Base-by-base conservation (phyloP, 305 asterid genomes). In the Caryopteris hybrid region DNA sequence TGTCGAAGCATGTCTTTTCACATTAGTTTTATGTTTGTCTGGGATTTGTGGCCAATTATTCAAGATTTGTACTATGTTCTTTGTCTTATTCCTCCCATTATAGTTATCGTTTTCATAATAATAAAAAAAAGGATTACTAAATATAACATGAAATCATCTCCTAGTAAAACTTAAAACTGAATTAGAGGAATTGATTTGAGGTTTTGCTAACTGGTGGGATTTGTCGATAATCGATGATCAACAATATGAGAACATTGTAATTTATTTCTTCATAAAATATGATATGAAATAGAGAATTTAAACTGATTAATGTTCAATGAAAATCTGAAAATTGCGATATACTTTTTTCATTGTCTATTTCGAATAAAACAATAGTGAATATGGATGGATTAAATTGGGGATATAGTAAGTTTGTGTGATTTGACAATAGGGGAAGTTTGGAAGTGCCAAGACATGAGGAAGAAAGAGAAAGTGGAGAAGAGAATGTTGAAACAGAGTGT, bases 391-490 rank as follows among this genome's bases (percentile, higher is more conserved):
- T n/a, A n/a, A n/a, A n/a, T n/a, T n/a, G n/a, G n/a, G n/a, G n/a
- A n/a, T n/a, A n/a, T n/a, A n/a, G 20, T 3, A 17, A 16, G 33
- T 17, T 52, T 20, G 22, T 52, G 52, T 64, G 56, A 23, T 25
- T 64, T 55, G 29, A 65, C 27, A 34, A 51, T 8, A 88, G 91
- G 72, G 80, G 22, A 16, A 85, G 85, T 39, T 54, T 72, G 78
- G 89, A 76, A 56, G 79, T 74, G 39, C 79, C 88, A 71, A 62
- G 77, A 69, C 74, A 36, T 38, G 89, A 76, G 34, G 22, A 12
- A 21, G 85, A 79, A 22, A 55, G 64, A 72, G 86, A 68, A 34
- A 69, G 64, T 55, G 66, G 51, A 42, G 76, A 45, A 58, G 69
- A 52, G 2, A 47, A 64, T 48, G 22, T 51, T 57, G 84, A 58